Evolutionary conservation across 1,284 basidiomycete species (phyloP), one percentile per base, ranked within the genome.

Genomic region (Sphaerobolus stellatus): DNA sequence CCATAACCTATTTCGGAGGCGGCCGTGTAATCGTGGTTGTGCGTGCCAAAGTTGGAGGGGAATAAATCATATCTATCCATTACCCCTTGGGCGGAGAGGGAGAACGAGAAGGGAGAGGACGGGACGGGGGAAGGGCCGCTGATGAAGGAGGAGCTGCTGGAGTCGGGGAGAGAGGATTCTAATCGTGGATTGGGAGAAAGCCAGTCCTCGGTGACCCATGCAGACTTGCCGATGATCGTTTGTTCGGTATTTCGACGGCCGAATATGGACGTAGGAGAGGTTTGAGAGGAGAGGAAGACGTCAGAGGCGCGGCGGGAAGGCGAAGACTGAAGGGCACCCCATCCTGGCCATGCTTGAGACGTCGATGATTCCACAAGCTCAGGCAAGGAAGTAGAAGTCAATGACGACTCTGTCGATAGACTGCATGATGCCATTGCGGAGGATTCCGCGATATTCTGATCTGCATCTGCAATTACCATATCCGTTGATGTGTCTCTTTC

Each of bases 131-230:
- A 68, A 22, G 64, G 54, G 65, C 67, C 69, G 18, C 65, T 66
- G 20, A 82, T 68, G 55, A 83, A 36, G 16, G 5, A 7, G 5
- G 18, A 31, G 7, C 50, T 36, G 61, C 74, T 77, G 5, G 68
- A 68, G 30, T 76, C 75, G 18, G 70, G 69, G 6, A 69, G 59
- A 34, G 75, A 72, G 16, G 74, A 71, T 60, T 89, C 88, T 25
- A 92, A 76, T 1, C 88, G 76, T 5, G 89, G 88, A 65, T 91
- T 90, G 27, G 84, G 75, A 29, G 86, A 88, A 56, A 92, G 80
- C 89, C 89, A 91, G 69, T 90, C 88, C 44, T 84, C 78, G 4
- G 86, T 77, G 6, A 85, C 86, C 88, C 88, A 92, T 0, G 89
- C 85, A 13, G 86, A 89, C 68, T 90, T 90, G 48, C 89, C 88